Evolutionary conservation across 257 asterid genomes (phyloP).

Genomic region (Apocynum venetum): DNA sequence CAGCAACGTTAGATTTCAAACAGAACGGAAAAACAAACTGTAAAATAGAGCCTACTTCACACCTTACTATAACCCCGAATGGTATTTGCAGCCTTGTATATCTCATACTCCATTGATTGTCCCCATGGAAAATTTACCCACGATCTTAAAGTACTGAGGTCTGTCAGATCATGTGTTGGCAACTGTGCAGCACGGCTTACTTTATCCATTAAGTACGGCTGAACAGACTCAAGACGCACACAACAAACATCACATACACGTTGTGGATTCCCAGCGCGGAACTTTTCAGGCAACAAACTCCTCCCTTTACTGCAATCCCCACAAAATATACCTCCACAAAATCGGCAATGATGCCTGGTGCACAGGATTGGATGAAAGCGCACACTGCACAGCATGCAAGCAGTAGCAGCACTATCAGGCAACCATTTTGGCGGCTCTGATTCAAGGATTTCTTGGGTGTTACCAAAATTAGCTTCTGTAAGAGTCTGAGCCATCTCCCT

Average conservation of each 20-base stretch:
- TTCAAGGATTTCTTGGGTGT: slow-evolving; percentile 69
- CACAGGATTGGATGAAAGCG: slow-evolving; percentile 96
- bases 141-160: slow-evolving; percentile 93
- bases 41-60: slow-evolving; percentile 9
- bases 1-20: neutral
- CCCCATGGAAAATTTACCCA: slow-evolving; percentile 99
- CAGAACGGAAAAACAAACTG: neutral
- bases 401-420: slow-evolving; percentile 85
- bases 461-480: slow-evolving; percentile 64
- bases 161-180: slow-evolving; percentile 89
- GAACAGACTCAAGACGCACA: slow-evolving; percentile 86
- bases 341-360: slow-evolving; percentile 95
- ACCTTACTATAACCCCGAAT: slow-evolving; percentile 75
- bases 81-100: slow-evolving; percentile 89
- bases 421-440: slow-evolving; percentile 96
- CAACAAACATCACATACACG: slow-evolving; percentile 97
- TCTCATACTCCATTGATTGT: slow-evolving; percentile 95
- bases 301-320: slow-evolving; percentile 83
- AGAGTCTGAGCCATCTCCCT: slow-evolving; percentile 92
- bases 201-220: slow-evolving; percentile 78
- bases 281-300: slow-evolving; percentile 84
- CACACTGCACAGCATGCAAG: slow-evolving; percentile 89
- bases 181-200: slow-evolving; percentile 93
- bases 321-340: slow-evolving; percentile 94
- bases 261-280: slow-evolving; percentile 65